Percentiles rank a stretch among this genome's conserved stretches.
Evolutionary conservation across 768 basidiomycete genomes (phyloP).

Genomic region (Termitomyces sp.): DNA sequence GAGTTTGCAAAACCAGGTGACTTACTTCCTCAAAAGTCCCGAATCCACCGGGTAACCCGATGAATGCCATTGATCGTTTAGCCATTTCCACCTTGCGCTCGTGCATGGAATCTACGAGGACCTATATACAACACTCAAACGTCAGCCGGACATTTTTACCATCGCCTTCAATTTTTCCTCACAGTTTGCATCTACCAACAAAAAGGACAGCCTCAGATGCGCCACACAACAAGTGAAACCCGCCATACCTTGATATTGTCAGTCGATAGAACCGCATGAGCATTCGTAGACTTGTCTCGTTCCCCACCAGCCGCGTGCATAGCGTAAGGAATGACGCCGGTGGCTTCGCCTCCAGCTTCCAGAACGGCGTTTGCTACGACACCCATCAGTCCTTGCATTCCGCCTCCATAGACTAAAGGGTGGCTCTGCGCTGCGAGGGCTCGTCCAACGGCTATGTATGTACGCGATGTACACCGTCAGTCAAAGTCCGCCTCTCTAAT

Average conservation of each 20-base stretch:
- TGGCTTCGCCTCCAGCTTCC: slow-evolving; percentile 63
- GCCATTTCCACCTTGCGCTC: slow-evolving; percentile 93
- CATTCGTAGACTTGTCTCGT: slow-evolving; percentile 36
- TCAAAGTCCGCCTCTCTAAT: not conserved
- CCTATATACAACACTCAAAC: slow-evolving; percentile 26
- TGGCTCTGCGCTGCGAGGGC: slow-evolving; percentile 59
- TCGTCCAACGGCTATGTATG: slow-evolving; percentile 54
- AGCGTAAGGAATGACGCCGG: slow-evolving; percentile 74
- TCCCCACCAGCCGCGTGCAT: slow-evolving; percentile 67
- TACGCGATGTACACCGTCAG: not conserved
- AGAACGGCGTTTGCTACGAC: slow-evolving; percentile 61
- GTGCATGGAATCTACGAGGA: slow-evolving; percentile 79
- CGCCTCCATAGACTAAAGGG: slow-evolving; percentile 85
- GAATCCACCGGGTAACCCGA: slow-evolving; percentile 89
- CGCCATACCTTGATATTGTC: slow-evolving; percentile 21
- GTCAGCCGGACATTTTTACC: not conserved
- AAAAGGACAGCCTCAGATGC: not conserved
- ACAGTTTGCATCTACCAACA: slow-evolving; percentile 9
- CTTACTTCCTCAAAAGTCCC: slow-evolving; percentile 92
- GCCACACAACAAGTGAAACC: not conserved
- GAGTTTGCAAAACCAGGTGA: not conserved
- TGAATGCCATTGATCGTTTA: slow-evolving; percentile 67
- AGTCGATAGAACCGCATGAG: slow-evolving; percentile 16
- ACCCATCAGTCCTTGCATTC: slow-evolving; percentile 83
- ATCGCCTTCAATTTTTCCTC: not conserved